phyloP scores from a whole-genome alignment of 1,139 yeast species.

The Taiozyma sp. region DNA sequence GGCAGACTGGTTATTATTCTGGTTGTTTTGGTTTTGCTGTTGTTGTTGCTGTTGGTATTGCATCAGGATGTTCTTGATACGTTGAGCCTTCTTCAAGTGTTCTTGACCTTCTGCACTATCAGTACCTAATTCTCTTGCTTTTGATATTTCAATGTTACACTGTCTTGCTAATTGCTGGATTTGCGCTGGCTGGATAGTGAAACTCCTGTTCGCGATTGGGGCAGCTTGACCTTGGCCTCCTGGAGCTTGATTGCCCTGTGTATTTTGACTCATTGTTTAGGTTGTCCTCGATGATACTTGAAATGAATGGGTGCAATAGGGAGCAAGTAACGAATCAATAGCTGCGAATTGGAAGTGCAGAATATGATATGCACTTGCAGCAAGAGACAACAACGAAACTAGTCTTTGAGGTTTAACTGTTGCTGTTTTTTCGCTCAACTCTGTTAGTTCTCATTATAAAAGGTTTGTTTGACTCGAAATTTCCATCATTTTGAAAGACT shows the following conservation, averaged over 20 bases:
- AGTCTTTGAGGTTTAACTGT: neutral
- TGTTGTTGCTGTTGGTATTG: constrained; percentile 23
- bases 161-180: constrained; percentile 57
- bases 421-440: neutral
- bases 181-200: constrained; percentile 44
- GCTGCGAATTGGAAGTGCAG: neutral
- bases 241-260: neutral
- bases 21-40: constrained; percentile 17
- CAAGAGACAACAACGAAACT: neutral
- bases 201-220: neutral
- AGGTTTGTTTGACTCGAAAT: neutral
- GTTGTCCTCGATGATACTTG: neutral
- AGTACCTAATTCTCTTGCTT: constrained; percentile 52
- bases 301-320: neutral
- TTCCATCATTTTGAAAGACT: neutral
- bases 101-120: constrained; percentile 69
- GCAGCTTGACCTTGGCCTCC: neutral
- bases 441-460: neutral
- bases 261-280: constrained; percentile 5
- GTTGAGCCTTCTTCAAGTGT: constrained; percentile 64
- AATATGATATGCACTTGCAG: neutral
- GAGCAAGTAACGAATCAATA: neutral
- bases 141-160: constrained; percentile 57
- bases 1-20: constrained; percentile 8
- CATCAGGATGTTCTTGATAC: constrained; percentile 33